A percentile compares a stretch with the other conserved stretches of the same genome.
phyloP scores from a whole-genome alignment of 1,284 basidiomycete genomes.

The Limonomyces culmigenus region DNA sequence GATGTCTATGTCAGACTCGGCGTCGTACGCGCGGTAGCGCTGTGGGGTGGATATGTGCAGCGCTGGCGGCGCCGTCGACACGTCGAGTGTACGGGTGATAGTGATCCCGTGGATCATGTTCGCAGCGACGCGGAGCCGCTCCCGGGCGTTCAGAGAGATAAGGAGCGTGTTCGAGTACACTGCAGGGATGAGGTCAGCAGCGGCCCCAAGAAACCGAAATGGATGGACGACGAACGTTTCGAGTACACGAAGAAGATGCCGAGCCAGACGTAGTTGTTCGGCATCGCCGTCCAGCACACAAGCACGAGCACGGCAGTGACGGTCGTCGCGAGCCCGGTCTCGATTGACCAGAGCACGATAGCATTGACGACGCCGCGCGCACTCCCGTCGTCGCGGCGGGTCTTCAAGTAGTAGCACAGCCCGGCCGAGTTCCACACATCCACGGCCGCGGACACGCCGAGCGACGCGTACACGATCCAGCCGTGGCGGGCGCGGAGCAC shows the following conservation, averaged over 20 bases:
- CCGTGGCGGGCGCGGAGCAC: background rate
- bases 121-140: too few relatives aligned
- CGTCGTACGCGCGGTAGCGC: too few relatives aligned
- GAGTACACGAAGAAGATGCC: background rate
- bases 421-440: background rate
- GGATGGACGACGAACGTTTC: background rate
- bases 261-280: background rate
- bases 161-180: too few relatives aligned
- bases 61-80: too few relatives aligned
- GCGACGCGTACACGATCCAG: background rate
- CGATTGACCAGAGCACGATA: background rate
- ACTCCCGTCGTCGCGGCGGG: background rate
- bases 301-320: background rate
- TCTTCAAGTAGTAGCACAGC: background rate
- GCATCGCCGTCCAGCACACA: background rate
- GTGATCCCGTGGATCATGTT: too few relatives aligned
- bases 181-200: too few relatives aligned
- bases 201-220: too few relatives aligned
- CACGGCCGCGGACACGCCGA: background rate
- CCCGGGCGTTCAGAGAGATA: too few relatives aligned
- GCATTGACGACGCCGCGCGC: background rate
- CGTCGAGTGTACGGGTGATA: too few relatives aligned
- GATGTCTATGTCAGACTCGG: too few relatives aligned
- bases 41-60: too few relatives aligned
- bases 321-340: background rate